Base-by-base conservation (phyloP, 371 early-diverging fungal genomes). In the Thermomucor indicae-seudaticae region DNA sequence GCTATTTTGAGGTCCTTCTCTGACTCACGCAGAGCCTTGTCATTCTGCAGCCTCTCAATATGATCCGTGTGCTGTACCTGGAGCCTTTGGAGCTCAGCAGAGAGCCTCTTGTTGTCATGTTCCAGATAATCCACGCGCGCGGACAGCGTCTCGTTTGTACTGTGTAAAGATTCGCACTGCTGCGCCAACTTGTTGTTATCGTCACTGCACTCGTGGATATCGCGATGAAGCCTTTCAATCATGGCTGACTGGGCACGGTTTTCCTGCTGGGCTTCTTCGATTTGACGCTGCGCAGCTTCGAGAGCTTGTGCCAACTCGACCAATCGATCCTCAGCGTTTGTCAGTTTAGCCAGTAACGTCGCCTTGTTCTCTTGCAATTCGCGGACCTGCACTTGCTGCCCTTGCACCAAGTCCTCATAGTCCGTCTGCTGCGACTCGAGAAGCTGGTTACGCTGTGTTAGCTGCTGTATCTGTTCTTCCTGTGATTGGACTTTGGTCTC, bases 321-420 rank as follows among this genome's bases (percentile, higher is more conserved):
- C 43, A 91, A 65, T 14, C 90, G 83, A 23, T 79, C 77, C 43
- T 86, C 81, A 12, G 81, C 58, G 16, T 75, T 57, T 20, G 81
- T 77, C 2, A 93, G 63, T 50, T 86, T 80, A 6, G 74, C 55
- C 12, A 78, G 58, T 11, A 88, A 53, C 14, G 85, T 85, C 2
- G 86, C 75, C 0, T 57, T 78, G 65, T 55, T 80, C 70, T 58
- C 88, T 81, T 47, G 78, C 59, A 49, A 61, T 43, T 56, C 84
- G 63, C 51, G 70, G 55, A 31, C 70, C 73, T 28, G 55, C 6
- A 22, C 49, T 51, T 69, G 67, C 29, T 86, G 85, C 6, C 49
- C 52, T 35, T 69, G 52, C 12, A 86, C 65, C 7, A 73, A 43
- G 5, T 72, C 72, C 45, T 70, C 67, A 20, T 64, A 62, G 10